Conservation (phyloP, 2,329 filamentous ascomycete genomes). For the Lasiodiplodia citricola region DNA sequence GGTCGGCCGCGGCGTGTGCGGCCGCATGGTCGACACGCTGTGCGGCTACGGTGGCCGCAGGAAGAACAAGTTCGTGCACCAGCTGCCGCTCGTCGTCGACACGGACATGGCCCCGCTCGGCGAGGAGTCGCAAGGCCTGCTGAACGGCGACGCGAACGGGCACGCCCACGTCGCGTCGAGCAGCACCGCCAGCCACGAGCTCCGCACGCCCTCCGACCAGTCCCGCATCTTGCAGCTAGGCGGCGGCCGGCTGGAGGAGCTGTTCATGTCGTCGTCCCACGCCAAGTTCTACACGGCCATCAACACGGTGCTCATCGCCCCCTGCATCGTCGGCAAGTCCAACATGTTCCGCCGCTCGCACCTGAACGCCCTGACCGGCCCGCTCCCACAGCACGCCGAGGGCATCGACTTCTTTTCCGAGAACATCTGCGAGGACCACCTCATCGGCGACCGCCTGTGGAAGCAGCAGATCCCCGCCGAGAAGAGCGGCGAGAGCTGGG, state of each 20-base stretch:
- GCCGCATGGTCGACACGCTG: conserved; percentile 87
- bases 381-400: conserved; percentile 55
- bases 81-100: conserved; percentile 89
- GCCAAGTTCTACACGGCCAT: conserved; percentile 98
- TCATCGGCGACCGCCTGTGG: conserved; percentile 94
- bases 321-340: conserved; percentile 94
- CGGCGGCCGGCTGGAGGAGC: conserved; percentile 87
- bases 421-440: conserved; percentile 97
- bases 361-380: conserved; percentile 73
- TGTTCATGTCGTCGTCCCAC: conserved; percentile 92
- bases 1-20: conserved; percentile 78
- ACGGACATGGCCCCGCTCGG: conserved; percentile 43
- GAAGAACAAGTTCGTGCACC: conserved; percentile 88
- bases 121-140: conserved; percentile 32
- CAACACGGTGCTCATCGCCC: conserved; percentile 87
- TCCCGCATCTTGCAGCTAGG: conserved; percentile 35
- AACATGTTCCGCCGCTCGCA: conserved; percentile 98
- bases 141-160: background rate
- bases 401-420: conserved; percentile 93
- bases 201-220: background rate
- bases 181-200: conserved; percentile 34
- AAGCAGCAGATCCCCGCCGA: conserved; percentile 60
- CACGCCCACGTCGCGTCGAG: conserved; percentile 25
- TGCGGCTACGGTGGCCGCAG: conserved; percentile 66
- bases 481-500: conserved; percentile 51